phyloP scores from a whole-genome alignment of 805 yeast genomes.

The Nakazawaea molendinolei region DNA sequence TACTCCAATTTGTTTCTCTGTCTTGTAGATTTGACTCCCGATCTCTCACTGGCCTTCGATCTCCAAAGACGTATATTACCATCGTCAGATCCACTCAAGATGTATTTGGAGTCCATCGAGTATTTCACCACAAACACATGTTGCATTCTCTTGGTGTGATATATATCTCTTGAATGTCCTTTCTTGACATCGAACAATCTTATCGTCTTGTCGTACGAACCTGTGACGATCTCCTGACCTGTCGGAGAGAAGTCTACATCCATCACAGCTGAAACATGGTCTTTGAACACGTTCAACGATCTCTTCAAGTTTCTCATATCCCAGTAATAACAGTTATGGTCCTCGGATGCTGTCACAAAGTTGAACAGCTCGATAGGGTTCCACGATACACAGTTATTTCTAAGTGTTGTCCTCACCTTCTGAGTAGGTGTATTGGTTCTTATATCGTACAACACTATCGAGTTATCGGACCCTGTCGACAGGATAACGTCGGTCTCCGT shows the following conservation, averaged over 20 bases:
- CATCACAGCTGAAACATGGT: conserved; percentile 93
- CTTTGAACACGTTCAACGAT: conserved; percentile 82
- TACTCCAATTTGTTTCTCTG: conserved; percentile 83
- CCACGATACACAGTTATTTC: conserved; percentile 87
- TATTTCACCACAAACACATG: conserved; percentile 78
- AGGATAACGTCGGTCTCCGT: conserved; percentile 88
- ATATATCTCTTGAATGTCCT: conserved; percentile 92
- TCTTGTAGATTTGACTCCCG: conserved; percentile 72
- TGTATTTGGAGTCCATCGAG: conserved; percentile 84
- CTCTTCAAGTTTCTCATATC: conserved; percentile 90
- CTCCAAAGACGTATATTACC: conserved; percentile 95
- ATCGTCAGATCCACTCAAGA: conserved; percentile 90
- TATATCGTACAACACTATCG: conserved; percentile 83
- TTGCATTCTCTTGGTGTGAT: conserved; percentile 98
- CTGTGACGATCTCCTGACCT: conserved; percentile 92
- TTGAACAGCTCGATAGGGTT: conserved; percentile 97
- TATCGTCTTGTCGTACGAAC: conserved; percentile 90
- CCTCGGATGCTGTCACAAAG: conserved; percentile 90
- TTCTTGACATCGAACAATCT: conserved; percentile 68
- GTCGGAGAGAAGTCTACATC: conserved; percentile 95
- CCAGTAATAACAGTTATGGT: conserved; percentile 89
- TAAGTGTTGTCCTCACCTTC: conserved; percentile 73
- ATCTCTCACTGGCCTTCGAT: conserved; percentile 75
- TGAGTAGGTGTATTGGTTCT: conserved; percentile 91
- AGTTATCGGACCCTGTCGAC: conserved; percentile 84